Evolutionary conservation across 768 basidiomycete genomes (phyloP), one percentile per base, ranked within the genome.

Genomic region (Boletus pseudopeckii): DNA sequence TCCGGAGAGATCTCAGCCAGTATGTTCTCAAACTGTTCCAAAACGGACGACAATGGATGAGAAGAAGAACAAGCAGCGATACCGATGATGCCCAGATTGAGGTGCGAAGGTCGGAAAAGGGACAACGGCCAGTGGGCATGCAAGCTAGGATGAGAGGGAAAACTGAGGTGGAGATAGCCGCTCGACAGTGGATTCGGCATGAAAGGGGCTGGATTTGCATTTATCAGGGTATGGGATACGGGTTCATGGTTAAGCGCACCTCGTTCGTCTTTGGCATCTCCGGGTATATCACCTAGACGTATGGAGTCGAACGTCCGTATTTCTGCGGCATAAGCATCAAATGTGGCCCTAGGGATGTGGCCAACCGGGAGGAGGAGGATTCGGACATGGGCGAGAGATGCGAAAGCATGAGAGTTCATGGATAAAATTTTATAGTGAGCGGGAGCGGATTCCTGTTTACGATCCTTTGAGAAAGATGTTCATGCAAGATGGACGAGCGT

Each of bases 291-390:
- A 33, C 83, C 84, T 30, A 96, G 78, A 47, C 85, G 80, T 58
- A 97, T 79, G 48, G 78, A 75, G 48, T 88, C 83, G 58, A 94
- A 85, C 20, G 79, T 79, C 45, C 84, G 78, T 52, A 98, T 83
- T 61, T 93, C 84, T 32, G 77, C 71, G 5, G 85, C 81, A 77
- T 88, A 92, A 57, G 77, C 78, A 46, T 92, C 84, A 65, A 90
- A 97, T 2, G 79, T 74, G n/a, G 80, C 59, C 39, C 78, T 77
- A 1, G 82, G 74, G 57, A 97, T 89, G 7, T 80, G 71, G 36
- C 92, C 92, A 11, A 98, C 84, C 15, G 96, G 95, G 15, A 97
- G 71, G 54, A 98, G 80, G 18, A 98, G 81, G 45, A 98, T 80
- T 53, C 81, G 85, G 52, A 98, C 77, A 67, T 91, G 90, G 18